phyloP scores from a whole-genome alignment of 2,329 filamentous ascomycete species.

The Trichoderma sp. region DNA sequence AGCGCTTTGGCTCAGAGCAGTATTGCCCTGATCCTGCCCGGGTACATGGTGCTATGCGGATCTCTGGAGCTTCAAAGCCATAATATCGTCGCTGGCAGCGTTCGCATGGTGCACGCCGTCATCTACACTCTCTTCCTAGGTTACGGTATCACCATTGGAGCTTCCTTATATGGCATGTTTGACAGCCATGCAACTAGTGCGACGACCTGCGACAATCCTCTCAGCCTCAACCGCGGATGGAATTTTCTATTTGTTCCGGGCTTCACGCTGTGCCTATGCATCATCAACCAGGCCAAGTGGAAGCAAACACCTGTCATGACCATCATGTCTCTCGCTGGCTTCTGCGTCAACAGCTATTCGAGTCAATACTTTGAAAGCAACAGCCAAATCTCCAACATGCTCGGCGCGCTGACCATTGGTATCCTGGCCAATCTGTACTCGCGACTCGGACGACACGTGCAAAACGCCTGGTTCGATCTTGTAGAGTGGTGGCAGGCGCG shows the following conservation, averaged over 20 bases:
- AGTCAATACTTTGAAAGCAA: slow-evolving; percentile 64
- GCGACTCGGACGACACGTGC: slow-evolving; percentile 56
- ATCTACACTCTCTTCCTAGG: slow-evolving; percentile 73
- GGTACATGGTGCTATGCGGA: slow-evolving; percentile 46
- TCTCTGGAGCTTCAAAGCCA: slow-evolving; percentile 66
- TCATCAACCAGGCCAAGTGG: slow-evolving; percentile 81
- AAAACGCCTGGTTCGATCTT: slow-evolving; percentile 53
- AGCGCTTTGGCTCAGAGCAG: slow-evolving; percentile 69
- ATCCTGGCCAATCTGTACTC: slow-evolving; percentile 77
- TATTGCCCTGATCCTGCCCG: slow-evolving; percentile 70
- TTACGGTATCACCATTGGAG: slow-evolving; percentile 69
- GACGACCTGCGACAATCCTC: slow-evolving; percentile 42
- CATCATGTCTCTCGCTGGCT: slow-evolving; percentile 69
- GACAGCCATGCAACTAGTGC: slow-evolving; percentile 51
- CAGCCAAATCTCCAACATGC: slow-evolving; percentile 71
- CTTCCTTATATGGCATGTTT: slow-evolving; percentile 62
- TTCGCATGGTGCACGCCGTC: slow-evolving; percentile 72
- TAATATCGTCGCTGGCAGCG: slow-evolving; percentile 67
- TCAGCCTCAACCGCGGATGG: slow-evolving; percentile 44
- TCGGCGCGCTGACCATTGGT: slow-evolving; percentile 73
- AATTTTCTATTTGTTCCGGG: slow-evolving; percentile 71
- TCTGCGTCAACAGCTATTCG: slow-evolving; percentile 71
- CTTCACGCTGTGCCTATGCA: slow-evolving; percentile 71
- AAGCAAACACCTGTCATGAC: slow-evolving; percentile 75
- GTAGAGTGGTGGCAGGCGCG: slow-evolving; percentile 48